Evolutionary conservation across 169 alveolate genomes (phyloP).

Genomic region (Babesia gibsoni): DNA sequence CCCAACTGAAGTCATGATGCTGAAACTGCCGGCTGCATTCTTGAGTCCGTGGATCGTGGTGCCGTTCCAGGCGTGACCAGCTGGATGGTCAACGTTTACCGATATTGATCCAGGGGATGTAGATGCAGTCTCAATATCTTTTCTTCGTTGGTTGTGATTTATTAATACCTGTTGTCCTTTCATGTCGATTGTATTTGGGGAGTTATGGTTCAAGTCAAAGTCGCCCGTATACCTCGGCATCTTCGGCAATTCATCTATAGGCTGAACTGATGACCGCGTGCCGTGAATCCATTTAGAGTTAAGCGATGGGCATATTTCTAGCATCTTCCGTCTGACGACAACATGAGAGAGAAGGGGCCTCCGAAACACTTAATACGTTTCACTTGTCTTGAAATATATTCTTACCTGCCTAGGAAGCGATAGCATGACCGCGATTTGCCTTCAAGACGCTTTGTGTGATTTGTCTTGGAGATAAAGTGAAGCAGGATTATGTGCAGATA

Average conservation of each 20-base stretch:
- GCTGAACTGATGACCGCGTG: background rate
- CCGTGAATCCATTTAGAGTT: background rate
- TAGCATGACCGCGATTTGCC: too few relatives aligned
- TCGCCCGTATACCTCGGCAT: conserved; percentile 4
- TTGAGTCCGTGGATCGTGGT: background rate
- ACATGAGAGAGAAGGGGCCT: too few relatives aligned
- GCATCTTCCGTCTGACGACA: conserved; percentile 13
- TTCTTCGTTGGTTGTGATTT: conserved; percentile 1
- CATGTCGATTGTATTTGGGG: conserved; percentile 10
- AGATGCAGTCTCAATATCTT: conserved; percentile 27
- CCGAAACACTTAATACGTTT: too few relatives aligned
- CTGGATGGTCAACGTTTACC: background rate
- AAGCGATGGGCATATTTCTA: conserved; percentile 14
- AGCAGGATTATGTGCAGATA: too few relatives aligned
- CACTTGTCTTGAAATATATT: too few relatives aligned
- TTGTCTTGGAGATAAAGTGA: too few relatives aligned
- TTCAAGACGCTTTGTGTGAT: too few relatives aligned
- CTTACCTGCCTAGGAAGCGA: too few relatives aligned
- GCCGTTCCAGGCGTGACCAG: conserved; percentile 2
- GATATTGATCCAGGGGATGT: conserved; percentile 30
- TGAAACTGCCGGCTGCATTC: background rate
- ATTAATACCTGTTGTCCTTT: background rate
- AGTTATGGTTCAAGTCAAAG: background rate
- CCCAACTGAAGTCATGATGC: background rate
- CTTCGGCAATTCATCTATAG: background rate